Evolutionary conservation across 257 asterid species (phyloP), one percentile per base, ranked within the genome.

Genomic region (Dorcoceras hygrometricum): DNA sequence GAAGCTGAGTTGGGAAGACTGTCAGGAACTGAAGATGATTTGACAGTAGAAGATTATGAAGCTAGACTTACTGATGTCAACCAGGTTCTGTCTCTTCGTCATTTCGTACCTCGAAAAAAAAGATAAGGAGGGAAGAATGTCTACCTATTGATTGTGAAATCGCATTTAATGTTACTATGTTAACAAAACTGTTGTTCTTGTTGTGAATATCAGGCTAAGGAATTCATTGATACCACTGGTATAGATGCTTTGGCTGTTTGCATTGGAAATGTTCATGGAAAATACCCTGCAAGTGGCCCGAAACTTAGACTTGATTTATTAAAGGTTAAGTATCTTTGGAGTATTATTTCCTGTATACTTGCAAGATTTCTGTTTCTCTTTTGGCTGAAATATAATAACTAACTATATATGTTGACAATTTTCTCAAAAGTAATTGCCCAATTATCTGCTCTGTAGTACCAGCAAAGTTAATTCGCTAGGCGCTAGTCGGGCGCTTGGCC

Each of bases 1-100:
- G 99, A 93, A 83, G 97, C 97, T 81, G 99, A 93, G 84, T 70
- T 93, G 79, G 99, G 99, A 81, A 90, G 99, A 80, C 80, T 93
- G 71, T 90, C 99, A 5, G 99, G 99, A 69, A 90, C 96, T 46
- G 99, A 93, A 80, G 99, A 93, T 70, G 99, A 80, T 76, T 79
- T 88, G 79, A 90, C 96, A 0, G 90, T 93, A 57, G 88, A 88
- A 81, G 95, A 93, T 76, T 93, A 93, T 62, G 92, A 90, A 83
- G 95, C 95, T 36, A 83, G 75, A 82, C 83, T 93, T 64, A 93
- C 99, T 34, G 96, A 93, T 79, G 81, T 88, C 72, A 76, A 78
- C 68, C 96, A 90, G 99, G 97, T 90, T 46, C 18, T 25, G 61
- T 59, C 23, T 23, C 62, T 20, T 24, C 23, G 46, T n/a, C 36